Conservation (phyloP, 208 protist genomes). For the Kentomonas sorsogonicus region DNA sequence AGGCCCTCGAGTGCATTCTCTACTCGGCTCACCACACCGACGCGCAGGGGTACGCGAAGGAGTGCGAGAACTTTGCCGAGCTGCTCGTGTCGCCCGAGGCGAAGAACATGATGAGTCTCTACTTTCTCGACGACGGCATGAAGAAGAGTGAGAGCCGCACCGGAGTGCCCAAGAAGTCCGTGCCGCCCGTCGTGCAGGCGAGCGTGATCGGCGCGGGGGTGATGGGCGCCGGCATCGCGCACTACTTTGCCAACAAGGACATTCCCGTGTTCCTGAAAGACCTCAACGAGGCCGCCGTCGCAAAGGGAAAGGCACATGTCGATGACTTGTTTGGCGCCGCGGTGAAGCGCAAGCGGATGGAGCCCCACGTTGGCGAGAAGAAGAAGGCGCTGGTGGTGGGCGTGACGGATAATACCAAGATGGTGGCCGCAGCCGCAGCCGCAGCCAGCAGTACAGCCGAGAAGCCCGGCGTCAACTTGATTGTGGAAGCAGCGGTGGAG, state of each 20-base stretch:
- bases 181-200: constrained; percentile 35
- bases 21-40: constrained; percentile 60
- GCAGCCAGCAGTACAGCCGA: too few relatives aligned
- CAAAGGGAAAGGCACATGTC: constrained; percentile 64
- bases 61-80: constrained; percentile 74
- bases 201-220: constrained; percentile 80
- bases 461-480: constrained; percentile 55
- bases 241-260: constrained; percentile 74
- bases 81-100: constrained; percentile 78
- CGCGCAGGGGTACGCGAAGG: constrained; percentile 44
- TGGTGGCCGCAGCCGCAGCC: too few relatives aligned
- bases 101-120: constrained; percentile 87
- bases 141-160: constrained; percentile 88
- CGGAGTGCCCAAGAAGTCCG: constrained; percentile 54
- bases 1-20: constrained; percentile 85
- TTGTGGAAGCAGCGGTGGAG: constrained; percentile 92
- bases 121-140: constrained; percentile 83
- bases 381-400: constrained; percentile 62
- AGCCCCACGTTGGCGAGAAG: constrained; percentile 23
- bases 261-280: constrained; percentile 71
- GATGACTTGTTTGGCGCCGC: constrained; percentile 51
- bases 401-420: constrained; percentile 50
- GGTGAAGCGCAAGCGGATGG: constrained; percentile 62
- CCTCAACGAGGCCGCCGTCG: constrained; percentile 57
- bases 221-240: constrained; percentile 84